Evolutionary conservation across 2,329 filamentous ascomycete species (phyloP).

Genomic region (Teratosphaeria viscida): DNA sequence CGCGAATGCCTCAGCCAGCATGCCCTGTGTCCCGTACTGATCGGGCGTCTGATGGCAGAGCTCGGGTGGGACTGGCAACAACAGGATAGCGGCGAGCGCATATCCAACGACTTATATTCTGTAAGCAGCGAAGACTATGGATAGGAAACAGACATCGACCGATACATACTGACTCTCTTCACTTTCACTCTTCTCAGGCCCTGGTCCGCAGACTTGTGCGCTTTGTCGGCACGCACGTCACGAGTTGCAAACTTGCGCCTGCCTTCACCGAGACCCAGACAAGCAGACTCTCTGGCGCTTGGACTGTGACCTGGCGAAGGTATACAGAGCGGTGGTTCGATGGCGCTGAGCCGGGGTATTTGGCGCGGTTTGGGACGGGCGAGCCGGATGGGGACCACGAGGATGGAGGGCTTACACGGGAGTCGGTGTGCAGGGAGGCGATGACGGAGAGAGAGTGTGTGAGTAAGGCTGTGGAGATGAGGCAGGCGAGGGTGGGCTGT

Average conservation of each 20-base stretch:
- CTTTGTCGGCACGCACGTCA: background rate
- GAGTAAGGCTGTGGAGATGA: no score
- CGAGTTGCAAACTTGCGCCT: background rate
- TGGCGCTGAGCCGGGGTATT: no score
- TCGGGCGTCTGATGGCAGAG: background rate
- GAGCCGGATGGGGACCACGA: no score
- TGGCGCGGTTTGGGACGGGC: no score
- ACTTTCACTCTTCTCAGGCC: background rate
- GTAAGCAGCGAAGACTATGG: no score
- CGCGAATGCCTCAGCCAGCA: background rate
- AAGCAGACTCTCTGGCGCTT: background rate
- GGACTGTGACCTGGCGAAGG: background rate
- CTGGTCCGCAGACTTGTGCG: background rate
- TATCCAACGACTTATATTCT: background rate
- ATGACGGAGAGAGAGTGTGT: no score
- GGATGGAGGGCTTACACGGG: no score
- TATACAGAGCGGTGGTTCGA: background rate
- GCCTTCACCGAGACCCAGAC: background rate
- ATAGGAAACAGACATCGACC: no score
- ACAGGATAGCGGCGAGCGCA: background rate
- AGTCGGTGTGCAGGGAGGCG: no score
- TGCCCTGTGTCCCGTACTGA: background rate
- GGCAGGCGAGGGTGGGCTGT: no score
- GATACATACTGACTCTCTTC: no score
- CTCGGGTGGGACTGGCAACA: background rate